Percentiles rank a stretch among this genome's conserved stretches.
Conservation (phyloP, 1,139 yeast genomes). For the Yamadazyma jaroonii region DNA sequence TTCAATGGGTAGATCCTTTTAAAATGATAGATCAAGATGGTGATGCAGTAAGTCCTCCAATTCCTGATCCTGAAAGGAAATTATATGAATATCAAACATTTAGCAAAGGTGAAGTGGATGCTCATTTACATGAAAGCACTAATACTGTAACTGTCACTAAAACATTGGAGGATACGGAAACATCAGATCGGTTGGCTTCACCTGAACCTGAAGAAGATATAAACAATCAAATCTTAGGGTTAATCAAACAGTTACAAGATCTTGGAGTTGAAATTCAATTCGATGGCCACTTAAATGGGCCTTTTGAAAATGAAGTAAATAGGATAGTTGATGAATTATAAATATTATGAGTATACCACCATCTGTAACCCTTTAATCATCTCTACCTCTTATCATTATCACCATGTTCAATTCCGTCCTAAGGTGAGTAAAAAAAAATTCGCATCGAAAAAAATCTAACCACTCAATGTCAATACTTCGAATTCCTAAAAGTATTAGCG, state of each 20-base stretch:
- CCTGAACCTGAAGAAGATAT: not conserved
- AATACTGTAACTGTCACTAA: slow-evolving; percentile 6
- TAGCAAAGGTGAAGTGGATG: slow-evolving; percentile 1
- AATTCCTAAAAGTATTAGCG: not conserved
- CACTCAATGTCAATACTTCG: slow-evolving; percentile 3
- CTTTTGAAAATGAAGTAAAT: not conserved
- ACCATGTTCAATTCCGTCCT: not conserved
- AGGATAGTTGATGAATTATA: not conserved
- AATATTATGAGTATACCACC: not conserved
- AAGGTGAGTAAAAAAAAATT: not conserved
- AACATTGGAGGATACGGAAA: not conserved
- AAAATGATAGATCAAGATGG: slow-evolving; percentile 33
- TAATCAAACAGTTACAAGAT: not conserved
- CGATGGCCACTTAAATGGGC: not conserved
- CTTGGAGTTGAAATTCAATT: not conserved
- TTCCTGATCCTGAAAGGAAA: slow-evolving; percentile 19
- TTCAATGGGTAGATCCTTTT: slow-evolving; percentile 31
- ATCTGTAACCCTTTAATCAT: too few relatives aligned
- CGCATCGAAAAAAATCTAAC: slow-evolving; percentile 4
- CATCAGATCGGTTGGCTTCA: too few relatives aligned
- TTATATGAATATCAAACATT: slow-evolving; percentile 10
- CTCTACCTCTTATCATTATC: too few relatives aligned
- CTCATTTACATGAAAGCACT: not conserved
- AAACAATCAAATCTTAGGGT: not conserved
- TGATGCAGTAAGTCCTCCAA: slow-evolving; percentile 18